These are phyloP conservation scores for Magnusiomyces paraingens DNA, from an alignment of 1,139 yeast species.

Conservation along the genomic window DNA sequence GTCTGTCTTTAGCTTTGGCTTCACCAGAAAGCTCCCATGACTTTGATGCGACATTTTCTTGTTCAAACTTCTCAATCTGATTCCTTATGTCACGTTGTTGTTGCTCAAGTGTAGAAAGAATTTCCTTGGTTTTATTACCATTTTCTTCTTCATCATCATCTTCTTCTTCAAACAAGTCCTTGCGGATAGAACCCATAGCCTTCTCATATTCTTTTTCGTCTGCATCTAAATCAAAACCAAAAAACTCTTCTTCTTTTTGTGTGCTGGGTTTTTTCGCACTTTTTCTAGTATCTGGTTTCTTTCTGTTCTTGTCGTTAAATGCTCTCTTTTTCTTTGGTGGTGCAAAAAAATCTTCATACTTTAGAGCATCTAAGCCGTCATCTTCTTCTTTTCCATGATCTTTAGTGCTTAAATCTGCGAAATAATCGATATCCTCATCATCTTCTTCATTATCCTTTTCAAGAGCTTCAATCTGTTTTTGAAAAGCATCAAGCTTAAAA, in stretches of 20 bases:
- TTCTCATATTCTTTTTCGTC: slow-evolving; percentile 44
- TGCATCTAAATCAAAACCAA: slow-evolving; percentile 56
- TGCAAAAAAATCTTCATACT: slow-evolving; percentile 38
- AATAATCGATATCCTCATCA: slow-evolving; percentile 61
- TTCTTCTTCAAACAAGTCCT: slow-evolving; percentile 49
- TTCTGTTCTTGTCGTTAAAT: slow-evolving; percentile 14
- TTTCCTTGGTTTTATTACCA: slow-evolving; percentile 29
- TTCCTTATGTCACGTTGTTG: slow-evolving; percentile 71
- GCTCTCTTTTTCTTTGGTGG: slow-evolving; percentile 27
- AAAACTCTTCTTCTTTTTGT: slow-evolving; percentile 39
- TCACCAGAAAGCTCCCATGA: slow-evolving; percentile 96
- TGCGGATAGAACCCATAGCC: slow-evolving; percentile 50
- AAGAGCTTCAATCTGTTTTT: slow-evolving; percentile 68
- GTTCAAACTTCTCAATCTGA: slow-evolving; percentile 74
- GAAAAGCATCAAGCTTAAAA: slow-evolving; percentile 79
- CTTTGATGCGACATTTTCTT: slow-evolving; percentile 83
- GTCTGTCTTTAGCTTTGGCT: slow-evolving; percentile 73
- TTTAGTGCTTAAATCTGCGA: slow-evolving; percentile 26
- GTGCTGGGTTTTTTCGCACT: slow-evolving; percentile 2
- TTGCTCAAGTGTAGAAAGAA: slow-evolving; percentile 72
- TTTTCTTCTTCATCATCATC: slow-evolving; percentile 36
- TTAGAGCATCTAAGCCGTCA: slow-evolving; percentile 22
- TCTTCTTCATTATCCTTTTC: slow-evolving; percentile 63
- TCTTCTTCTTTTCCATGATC: slow-evolving; percentile 27
- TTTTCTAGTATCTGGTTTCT: slow-evolving; percentile 15